Evolutionary conservation across 495 filamentous ascomycete species (phyloP).

Genomic region (Penicillium waksmanii): DNA sequence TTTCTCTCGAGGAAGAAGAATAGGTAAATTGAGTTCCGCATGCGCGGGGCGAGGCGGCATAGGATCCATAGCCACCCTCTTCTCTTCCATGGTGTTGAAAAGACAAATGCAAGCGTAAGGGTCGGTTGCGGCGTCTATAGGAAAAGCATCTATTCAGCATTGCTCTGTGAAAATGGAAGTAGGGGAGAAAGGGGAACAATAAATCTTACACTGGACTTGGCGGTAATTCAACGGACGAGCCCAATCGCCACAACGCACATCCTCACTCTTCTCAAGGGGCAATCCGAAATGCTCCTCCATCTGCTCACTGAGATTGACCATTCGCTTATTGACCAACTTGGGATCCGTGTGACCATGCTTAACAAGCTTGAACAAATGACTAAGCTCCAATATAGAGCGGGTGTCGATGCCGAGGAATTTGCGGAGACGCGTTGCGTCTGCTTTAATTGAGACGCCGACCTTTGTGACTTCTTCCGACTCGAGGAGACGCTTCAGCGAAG

Average conservation of each 20-base stretch:
- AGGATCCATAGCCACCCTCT: conserved; percentile 65
- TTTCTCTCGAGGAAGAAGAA: conserved; percentile 34
- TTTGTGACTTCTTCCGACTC: conserved; percentile 73
- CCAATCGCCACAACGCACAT: conserved; percentile 77
- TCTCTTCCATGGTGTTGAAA: conserved; percentile 68
- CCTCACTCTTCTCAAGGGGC: conserved; percentile 72
- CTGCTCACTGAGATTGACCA: conserved; percentile 68
- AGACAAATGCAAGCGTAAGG: conserved; percentile 80
- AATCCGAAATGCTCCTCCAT: conserved; percentile 72
- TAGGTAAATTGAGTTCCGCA: conserved; percentile 67
- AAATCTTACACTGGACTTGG: conserved; percentile 72
- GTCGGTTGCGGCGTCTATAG: conserved; percentile 77
- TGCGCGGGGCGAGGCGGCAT: conserved; percentile 68
- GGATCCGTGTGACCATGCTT: conserved; percentile 58
- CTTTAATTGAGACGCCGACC: conserved; percentile 75
- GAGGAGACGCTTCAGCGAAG: conserved; percentile 69
- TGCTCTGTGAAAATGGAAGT: not conserved
- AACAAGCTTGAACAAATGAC: conserved; percentile 76
- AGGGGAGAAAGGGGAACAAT: too few relatives aligned
- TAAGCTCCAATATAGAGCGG: conserved; percentile 75
- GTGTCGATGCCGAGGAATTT: conserved; percentile 66
- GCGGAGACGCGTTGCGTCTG: conserved; percentile 70
- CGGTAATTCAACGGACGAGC: conserved; percentile 55
- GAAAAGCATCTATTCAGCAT: conserved; percentile 8
- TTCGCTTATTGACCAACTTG: conserved; percentile 62